These are phyloP conservation scores for Starmera quercuum DNA, from an alignment of 805 yeast species.

Conservation along the genomic window DNA sequence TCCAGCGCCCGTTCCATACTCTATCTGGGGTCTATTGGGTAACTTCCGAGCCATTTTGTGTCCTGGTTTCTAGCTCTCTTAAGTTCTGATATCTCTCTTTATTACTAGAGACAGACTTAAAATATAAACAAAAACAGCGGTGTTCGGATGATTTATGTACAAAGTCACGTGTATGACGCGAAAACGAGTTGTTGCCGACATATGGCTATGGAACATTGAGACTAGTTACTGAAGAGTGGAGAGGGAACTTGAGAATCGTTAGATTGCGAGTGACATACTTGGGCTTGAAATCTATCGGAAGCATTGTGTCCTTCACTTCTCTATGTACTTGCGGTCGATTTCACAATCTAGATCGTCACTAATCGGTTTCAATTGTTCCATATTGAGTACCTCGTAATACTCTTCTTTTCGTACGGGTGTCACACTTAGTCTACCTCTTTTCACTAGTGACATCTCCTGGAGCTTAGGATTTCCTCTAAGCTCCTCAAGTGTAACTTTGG, in stretches of 20 bases:
- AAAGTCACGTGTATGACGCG: no score
- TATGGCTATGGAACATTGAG: no score
- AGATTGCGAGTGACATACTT: no score
- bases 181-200: no score
- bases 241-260: no score
- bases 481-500: slow-evolving; percentile 34
- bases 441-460: slow-evolving; percentile 35
- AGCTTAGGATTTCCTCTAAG: slow-evolving; percentile 27
- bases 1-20: slow-evolving; percentile 65
- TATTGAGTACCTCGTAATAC: slow-evolving; percentile 28
- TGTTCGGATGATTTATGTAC: no score
- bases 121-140: no score
- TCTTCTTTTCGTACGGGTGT: slow-evolving; percentile 39
- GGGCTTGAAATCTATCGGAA: no score
- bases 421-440: slow-evolving; percentile 44
- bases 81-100: not conserved
- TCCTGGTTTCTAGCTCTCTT: not conserved
- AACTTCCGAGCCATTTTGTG: slow-evolving; percentile 27
- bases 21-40: slow-evolving; percentile 36
- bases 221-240: no score
- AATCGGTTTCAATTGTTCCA: slow-evolving; percentile 24
- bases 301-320: slow-evolving; percentile 1
- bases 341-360: slow-evolving; percentile 27
- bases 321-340: slow-evolving; percentile 14
- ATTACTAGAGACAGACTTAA: not conserved